A percentile compares a stretch with the other conserved stretches of the same genome.
Conservation (phyloP, 768 basidiomycete genomes). For the Rhizopogon rudus region DNA sequence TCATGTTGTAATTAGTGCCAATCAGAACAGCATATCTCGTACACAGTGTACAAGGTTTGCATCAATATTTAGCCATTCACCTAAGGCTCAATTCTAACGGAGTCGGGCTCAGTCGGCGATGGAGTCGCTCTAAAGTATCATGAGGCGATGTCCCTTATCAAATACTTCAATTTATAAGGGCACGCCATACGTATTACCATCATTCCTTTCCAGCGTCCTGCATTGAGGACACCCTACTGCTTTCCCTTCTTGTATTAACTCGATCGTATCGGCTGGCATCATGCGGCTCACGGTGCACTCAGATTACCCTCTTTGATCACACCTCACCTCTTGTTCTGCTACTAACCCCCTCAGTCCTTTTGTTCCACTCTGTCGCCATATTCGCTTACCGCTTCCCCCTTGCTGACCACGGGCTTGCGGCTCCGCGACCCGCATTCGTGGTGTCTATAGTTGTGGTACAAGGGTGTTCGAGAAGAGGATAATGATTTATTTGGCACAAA, state of each 20-base stretch:
- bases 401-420: conserved; percentile 20
- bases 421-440: conserved; percentile 16
- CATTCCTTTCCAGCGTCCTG: no score
- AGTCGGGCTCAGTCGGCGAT: no score
- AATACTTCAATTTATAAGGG: no score
- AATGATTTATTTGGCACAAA: neutral
- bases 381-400: conserved; percentile 13
- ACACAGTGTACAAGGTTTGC: no score
- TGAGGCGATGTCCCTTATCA: no score
- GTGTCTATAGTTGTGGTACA: conserved; percentile 1
- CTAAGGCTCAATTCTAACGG: no score
- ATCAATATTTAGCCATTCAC: no score
- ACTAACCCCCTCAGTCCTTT: conserved; percentile 14
- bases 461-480: neutral
- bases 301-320: conserved; percentile 8
- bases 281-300: neutral
- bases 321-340: conserved; percentile 8
- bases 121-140: no score
- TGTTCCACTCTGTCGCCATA: conserved; percentile 22
- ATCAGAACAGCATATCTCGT: no score
- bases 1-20: no score
- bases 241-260: neutral
- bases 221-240: no score
- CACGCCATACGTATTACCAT: no score
- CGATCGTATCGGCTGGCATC: neutral